A percentile compares a stretch with the other conserved stretches of the same genome.
These are phyloP conservation scores for Poronia punctata DNA, from an alignment of 495 filamentous ascomycete genomes.

Conservation along the genomic window DNA sequence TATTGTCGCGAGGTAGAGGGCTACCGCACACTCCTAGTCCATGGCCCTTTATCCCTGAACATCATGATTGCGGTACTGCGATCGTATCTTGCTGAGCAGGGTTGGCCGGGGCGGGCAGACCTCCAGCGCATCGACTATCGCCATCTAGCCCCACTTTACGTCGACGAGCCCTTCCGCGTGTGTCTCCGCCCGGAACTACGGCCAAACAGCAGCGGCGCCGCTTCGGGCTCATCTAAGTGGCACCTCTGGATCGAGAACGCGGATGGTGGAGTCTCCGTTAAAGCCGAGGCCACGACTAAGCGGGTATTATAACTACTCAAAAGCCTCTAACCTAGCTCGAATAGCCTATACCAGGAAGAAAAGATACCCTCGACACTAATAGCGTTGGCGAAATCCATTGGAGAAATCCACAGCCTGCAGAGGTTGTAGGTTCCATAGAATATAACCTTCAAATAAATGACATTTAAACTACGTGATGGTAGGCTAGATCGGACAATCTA, in stretches of 20 bases:
- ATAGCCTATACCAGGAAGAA: too few relatives aligned
- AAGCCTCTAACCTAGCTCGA: too few relatives aligned
- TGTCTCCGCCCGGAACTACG: conserved; percentile 45
- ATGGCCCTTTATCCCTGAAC: conserved; percentile 75
- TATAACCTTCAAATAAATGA: too few relatives aligned
- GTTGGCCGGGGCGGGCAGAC: conserved; percentile 3
- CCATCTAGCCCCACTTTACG: conserved; percentile 78
- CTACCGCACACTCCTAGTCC: conserved; percentile 67
- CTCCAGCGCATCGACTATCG: conserved; percentile 57
- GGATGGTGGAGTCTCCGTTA: conserved; percentile 53
- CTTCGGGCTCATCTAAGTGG: too few relatives aligned
- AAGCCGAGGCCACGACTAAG: conserved; percentile 34
- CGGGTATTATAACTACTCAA: too few relatives aligned
- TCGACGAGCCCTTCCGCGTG: conserved; percentile 54
- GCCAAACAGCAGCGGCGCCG: conserved; percentile 6
- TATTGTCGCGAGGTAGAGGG: conserved; percentile 68
- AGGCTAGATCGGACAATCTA: too few relatives aligned
- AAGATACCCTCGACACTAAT: too few relatives aligned
- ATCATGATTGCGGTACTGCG: conserved; percentile 62
- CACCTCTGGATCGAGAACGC: conserved; percentile 60
- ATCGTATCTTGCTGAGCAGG: conserved; percentile 34
- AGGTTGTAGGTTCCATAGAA: too few relatives aligned
- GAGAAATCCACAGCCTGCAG: too few relatives aligned
- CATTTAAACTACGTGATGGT: too few relatives aligned
- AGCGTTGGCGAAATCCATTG: too few relatives aligned